These are phyloP conservation scores for Biscutella laevigata DNA, from an alignment of 441 rosid species.

Conservation along the genomic window DNA sequence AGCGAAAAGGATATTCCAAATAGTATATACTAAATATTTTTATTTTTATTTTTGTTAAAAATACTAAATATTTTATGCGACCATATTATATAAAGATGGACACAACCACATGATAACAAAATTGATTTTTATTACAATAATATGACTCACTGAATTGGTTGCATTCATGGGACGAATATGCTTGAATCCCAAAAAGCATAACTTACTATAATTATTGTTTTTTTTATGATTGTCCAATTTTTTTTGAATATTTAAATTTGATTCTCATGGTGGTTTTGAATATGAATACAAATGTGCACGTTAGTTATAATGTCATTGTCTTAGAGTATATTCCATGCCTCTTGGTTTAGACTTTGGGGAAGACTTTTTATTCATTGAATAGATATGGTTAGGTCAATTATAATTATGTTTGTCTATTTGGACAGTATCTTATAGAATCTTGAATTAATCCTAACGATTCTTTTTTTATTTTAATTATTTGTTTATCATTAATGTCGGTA, in stretches of 20 bases:
- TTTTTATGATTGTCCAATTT: neutral
- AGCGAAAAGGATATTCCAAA: slow-evolving; percentile 19
- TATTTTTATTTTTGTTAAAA: no score
- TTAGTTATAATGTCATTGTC: slow-evolving; percentile 22
- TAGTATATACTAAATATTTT: slow-evolving; percentile 17
- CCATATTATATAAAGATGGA: slow-evolving; percentile 8
- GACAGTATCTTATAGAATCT: slow-evolving; percentile 23
- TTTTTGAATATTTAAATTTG: neutral
- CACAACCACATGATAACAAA: slow-evolving; percentile 18
- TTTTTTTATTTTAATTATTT: neutral
- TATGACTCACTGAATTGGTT: slow-evolving; percentile 27
- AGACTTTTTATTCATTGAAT: slow-evolving; percentile 16
- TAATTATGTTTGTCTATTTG: slow-evolving; percentile 7
- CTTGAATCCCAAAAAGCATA: slow-evolving; percentile 18
- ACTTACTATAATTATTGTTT: neutral
- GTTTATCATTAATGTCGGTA: slow-evolving; percentile 1
- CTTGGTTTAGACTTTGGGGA: slow-evolving; percentile 12
- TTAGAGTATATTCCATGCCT: slow-evolving; percentile 22
- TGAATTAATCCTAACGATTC: slow-evolving; percentile 22
- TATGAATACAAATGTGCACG: slow-evolving; percentile 18
- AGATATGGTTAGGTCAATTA: slow-evolving; percentile 21
- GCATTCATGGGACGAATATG: slow-evolving; percentile 27
- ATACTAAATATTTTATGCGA: no score
- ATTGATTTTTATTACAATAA: neutral
- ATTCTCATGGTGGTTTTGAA: slow-evolving; percentile 19